Conservation (phyloP, 1,284 basidiomycete species). For the Cutaneotrichosporon spelunceum region DNA sequence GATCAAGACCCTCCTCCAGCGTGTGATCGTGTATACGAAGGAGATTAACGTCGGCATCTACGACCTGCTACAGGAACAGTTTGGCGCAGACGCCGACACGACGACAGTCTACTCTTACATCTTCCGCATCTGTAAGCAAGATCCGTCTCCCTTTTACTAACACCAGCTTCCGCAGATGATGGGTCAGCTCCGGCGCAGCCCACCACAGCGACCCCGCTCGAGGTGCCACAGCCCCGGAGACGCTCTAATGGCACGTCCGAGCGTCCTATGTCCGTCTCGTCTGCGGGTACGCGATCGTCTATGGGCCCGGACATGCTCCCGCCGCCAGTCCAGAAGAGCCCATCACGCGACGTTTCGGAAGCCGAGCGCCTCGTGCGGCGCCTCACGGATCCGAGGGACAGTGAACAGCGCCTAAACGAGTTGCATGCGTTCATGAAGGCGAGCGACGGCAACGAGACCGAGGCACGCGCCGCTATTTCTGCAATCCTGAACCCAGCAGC, state of each 20-base stretch:
- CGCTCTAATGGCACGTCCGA: conserved; percentile 15
- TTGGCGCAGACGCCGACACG: conserved; percentile 51
- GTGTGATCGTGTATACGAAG: conserved; percentile 62
- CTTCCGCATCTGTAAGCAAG: conserved; percentile 69
- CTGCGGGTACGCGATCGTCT: conserved; percentile 38
- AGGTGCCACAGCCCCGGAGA: conserved; percentile 8
- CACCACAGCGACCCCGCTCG: conserved; percentile 1
- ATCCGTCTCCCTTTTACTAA: conserved; percentile 49
- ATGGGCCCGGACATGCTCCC: conserved; percentile 11
- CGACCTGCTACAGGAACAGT: conserved; percentile 46
- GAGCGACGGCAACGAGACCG: conserved; percentile 79
- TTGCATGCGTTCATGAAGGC: conserved; percentile 90
- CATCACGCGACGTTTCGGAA: conserved; percentile 56
- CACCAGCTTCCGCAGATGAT: conserved; percentile 62
- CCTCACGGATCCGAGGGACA: conserved; percentile 73
- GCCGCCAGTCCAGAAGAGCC: conserved; percentile 31
- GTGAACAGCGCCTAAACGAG: conserved; percentile 92
- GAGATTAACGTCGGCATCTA: conserved; percentile 43
- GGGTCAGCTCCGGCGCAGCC: conserved; percentile 60
- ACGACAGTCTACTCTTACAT: conserved; percentile 53
- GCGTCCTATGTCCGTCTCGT: conserved; percentile 27
- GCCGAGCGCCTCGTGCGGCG: conserved; percentile 52
- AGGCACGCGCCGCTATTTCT: conserved; percentile 62
- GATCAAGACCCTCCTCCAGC: conserved; percentile 95
- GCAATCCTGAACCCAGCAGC: conserved; percentile 37